Evolutionary conservation across 257 asterid species (phyloP).

Genomic region (Penstemon barbatus): DNA sequence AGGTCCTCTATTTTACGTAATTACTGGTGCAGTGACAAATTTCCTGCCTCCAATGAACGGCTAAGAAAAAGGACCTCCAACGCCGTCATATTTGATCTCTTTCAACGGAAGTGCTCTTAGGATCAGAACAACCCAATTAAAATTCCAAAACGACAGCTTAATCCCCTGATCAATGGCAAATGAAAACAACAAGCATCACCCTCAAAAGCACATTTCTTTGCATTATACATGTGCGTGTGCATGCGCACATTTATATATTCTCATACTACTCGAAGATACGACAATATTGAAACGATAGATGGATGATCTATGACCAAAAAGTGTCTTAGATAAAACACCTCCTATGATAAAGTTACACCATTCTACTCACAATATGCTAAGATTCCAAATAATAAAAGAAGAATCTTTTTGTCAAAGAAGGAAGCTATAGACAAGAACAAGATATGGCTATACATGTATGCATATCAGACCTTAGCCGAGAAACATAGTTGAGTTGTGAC

Average conservation of each 20-base stretch:
- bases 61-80: slow-evolving; percentile 71
- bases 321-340: slow-evolving; percentile 4
- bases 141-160: slow-evolving; percentile 95
- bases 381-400: slow-evolving; percentile 2
- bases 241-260: not conserved
- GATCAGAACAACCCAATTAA: slow-evolving; percentile 83
- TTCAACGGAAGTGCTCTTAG: slow-evolving; percentile 81
- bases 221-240: no score
- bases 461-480: no score
- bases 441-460: no score
- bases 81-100: slow-evolving; percentile 63
- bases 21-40: slow-evolving; percentile 84
- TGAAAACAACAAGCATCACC: slow-evolving; percentile 22
- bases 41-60: slow-evolving; percentile 87
- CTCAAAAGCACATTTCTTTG: slow-evolving; percentile 26
- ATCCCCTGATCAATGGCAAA: slow-evolving; percentile 56
- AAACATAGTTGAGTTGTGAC: no score
- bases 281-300: not conserved
- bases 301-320: slow-evolving; percentile 9
- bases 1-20: slow-evolving; percentile 85
- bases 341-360: not conserved
- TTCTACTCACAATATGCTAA: slow-evolving; percentile 5
- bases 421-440: no score
- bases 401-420: no score
- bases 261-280: slow-evolving; percentile 2